phyloP scores from a whole-genome alignment of 129 eudicot genomes.

The Arctium minus region DNA sequence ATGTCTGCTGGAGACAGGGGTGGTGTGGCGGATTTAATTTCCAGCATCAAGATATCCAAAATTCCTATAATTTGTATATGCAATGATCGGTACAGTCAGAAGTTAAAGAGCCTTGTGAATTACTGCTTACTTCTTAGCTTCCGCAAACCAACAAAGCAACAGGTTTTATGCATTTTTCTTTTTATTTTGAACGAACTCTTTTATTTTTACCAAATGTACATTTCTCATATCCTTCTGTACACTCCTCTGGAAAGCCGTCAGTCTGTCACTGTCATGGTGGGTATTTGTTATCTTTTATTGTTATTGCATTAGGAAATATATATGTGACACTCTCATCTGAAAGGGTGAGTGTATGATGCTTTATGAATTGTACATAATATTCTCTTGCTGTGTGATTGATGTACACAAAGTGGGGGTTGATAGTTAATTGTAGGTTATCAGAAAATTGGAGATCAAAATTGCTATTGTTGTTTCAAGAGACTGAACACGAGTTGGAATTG shows the following conservation, averaged over 20 bases:
- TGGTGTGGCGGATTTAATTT: conserved; percentile 90
- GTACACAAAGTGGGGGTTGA: no score
- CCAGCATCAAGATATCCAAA: conserved; percentile 88
- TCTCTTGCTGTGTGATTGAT: no score
- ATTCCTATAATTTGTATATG: conserved; percentile 92
- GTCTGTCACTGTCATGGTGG: background rate
- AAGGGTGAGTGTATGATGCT: background rate
- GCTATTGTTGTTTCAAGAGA: no score
- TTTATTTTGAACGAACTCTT: background rate
- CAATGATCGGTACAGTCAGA: conserved; percentile 94
- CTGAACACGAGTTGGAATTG: no score
- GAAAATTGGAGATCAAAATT: no score
- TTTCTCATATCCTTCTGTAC: background rate
- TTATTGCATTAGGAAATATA: background rate
- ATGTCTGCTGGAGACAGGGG: conserved; percentile 99
- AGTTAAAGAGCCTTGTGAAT: conserved; percentile 83
- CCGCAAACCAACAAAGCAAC: conserved; percentile 97
- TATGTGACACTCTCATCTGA: background rate
- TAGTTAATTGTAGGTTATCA: no score
- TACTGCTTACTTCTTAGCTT: conserved; percentile 70
- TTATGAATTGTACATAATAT: no score
- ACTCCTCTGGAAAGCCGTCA: background rate
- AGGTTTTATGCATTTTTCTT: conserved; percentile 38
- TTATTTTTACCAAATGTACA: background rate
- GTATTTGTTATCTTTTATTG: background rate